Percentiles rank a stretch among this genome's conserved stretches.
Evolutionary conservation across 2,329 filamentous ascomycete species (phyloP).

Genomic region (Trichoderma arundinaceum): DNA sequence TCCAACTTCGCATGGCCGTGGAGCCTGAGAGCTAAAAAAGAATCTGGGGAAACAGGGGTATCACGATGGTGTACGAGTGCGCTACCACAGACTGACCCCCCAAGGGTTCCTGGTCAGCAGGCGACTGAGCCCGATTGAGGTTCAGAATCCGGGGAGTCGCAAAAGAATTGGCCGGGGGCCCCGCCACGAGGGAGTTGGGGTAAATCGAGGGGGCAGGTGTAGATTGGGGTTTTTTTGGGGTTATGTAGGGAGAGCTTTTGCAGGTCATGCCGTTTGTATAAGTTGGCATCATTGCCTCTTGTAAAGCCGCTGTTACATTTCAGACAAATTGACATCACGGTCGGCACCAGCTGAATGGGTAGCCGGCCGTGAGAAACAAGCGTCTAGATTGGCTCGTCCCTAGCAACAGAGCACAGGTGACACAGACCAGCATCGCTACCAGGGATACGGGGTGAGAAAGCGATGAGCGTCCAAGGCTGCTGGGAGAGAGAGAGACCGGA

Average conservation of each 20-base stretch:
- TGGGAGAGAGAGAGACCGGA: conserved; percentile 2
- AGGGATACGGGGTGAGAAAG: not conserved
- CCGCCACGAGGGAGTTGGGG: conserved; percentile 28
- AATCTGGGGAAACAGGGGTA: conserved; percentile 47
- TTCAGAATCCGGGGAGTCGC: conserved; percentile 29
- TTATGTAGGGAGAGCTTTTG: not conserved
- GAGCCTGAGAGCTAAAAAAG: conserved; percentile 30
- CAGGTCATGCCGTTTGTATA: not conserved
- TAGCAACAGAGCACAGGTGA: conserved; percentile 4
- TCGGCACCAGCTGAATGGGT: not conserved
- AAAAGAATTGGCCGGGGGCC: conserved; percentile 22
- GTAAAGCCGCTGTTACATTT: not conserved
- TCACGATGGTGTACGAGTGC: conserved; percentile 38
- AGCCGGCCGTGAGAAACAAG: conserved; percentile 14
- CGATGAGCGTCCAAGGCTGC: conserved; percentile 6
- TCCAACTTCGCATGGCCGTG: conserved; percentile 20
- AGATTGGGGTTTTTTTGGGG: conserved; percentile 29
- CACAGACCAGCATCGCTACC: not conserved
- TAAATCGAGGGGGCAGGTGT: conserved; percentile 29
- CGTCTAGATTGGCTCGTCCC: conserved; percentile 2
- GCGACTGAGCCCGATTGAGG: conserved; percentile 37
- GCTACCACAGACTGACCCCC: conserved; percentile 36
- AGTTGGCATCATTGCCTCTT: not conserved
- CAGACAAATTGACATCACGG: not conserved
- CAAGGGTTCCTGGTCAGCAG: conserved; percentile 38